phyloP scores from a whole-genome alignment of 2,329 filamentous ascomycete species.

The Hypoxylon sp. region DNA sequence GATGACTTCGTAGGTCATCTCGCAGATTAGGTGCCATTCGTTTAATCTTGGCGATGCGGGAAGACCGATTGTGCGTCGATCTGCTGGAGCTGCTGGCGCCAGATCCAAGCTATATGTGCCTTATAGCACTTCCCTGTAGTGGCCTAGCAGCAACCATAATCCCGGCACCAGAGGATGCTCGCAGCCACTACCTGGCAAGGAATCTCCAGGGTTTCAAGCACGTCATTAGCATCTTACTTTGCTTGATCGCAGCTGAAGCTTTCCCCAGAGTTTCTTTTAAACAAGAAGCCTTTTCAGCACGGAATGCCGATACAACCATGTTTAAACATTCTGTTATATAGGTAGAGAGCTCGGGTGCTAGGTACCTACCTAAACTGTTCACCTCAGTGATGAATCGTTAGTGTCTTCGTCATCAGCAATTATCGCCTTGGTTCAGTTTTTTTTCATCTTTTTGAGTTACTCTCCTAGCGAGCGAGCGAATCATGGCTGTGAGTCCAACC shows the following conservation, averaged over 20 bases:
- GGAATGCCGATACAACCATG: constrained; percentile 17
- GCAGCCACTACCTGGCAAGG: constrained; percentile 24
- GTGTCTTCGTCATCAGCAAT: background rate
- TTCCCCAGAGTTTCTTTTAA: constrained; percentile 34
- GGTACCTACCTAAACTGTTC: background rate
- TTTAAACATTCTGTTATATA: constrained; percentile 1
- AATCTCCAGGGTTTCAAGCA: constrained; percentile 41
- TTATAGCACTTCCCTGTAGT: constrained; percentile 24
- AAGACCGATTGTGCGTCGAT: constrained; percentile 28
- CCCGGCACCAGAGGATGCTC: constrained; percentile 26
- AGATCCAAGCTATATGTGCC: background rate
- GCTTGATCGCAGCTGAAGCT: constrained; percentile 36
- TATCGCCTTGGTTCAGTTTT: background rate
- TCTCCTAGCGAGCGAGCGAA: constrained; percentile 26
- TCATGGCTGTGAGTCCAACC: constrained; percentile 32
- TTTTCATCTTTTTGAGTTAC: constrained; percentile 5
- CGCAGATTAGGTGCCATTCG: constrained; percentile 17
- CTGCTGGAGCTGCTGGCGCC: constrained; percentile 22
- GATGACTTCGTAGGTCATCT: constrained; percentile 1
- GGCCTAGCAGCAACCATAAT: constrained; percentile 20
- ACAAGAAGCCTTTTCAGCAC: constrained; percentile 15
- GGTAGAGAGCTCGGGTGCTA: constrained; percentile 12
- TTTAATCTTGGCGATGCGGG: constrained; percentile 28
- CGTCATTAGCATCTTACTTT: constrained; percentile 44
- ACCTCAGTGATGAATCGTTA: background rate